A percentile compares a stretch with the other conserved stretches of the same genome.
phyloP scores from a whole-genome alignment of 208 protist species.

The Spongospora subterranea region DNA sequence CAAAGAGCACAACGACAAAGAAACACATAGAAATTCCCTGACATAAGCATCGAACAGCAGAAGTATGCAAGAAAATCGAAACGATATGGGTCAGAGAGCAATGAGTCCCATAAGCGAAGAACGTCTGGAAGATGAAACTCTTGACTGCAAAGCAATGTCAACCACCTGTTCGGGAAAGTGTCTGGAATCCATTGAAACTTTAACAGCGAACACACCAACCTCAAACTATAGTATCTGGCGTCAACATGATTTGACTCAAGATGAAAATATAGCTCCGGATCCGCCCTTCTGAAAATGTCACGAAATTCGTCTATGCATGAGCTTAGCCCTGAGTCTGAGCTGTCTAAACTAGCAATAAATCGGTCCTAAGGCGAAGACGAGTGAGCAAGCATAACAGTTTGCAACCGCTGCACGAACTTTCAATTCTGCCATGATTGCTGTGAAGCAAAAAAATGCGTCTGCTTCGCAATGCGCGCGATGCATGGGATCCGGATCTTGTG shows the following conservation, averaged over 20 bases:
- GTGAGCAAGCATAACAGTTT: background rate
- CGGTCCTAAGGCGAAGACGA: conserved; percentile 19
- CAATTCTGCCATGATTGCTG: conserved; percentile 75
- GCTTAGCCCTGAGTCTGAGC: conserved; percentile 19
- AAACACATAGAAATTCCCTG: background rate
- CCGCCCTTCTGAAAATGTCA: background rate
- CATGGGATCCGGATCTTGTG: conserved; percentile 38
- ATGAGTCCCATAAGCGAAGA: conserved; percentile 80
- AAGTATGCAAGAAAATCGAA: conserved; percentile 59
- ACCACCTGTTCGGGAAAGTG: conserved; percentile 54
- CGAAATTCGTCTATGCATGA: background rate
- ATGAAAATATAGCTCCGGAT: conserved; percentile 39
- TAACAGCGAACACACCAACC: background rate
- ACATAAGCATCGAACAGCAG: conserved; percentile 56
- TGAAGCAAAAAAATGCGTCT: conserved; percentile 83
- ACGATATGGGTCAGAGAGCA: conserved; percentile 72
- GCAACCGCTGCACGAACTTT: background rate
- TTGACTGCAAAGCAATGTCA: conserved; percentile 67
- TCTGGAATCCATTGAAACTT: background rate
- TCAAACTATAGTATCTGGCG: conserved; percentile 57
- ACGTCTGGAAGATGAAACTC: conserved; percentile 81
- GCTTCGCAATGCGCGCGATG: conserved; percentile 69
- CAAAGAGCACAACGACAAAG: background rate
- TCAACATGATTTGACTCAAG: background rate
- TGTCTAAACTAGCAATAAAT: conserved; percentile 48